phyloP scores from a whole-genome alignment of 2,329 filamentous ascomycete species.

The Fusarium sp. region DNA sequence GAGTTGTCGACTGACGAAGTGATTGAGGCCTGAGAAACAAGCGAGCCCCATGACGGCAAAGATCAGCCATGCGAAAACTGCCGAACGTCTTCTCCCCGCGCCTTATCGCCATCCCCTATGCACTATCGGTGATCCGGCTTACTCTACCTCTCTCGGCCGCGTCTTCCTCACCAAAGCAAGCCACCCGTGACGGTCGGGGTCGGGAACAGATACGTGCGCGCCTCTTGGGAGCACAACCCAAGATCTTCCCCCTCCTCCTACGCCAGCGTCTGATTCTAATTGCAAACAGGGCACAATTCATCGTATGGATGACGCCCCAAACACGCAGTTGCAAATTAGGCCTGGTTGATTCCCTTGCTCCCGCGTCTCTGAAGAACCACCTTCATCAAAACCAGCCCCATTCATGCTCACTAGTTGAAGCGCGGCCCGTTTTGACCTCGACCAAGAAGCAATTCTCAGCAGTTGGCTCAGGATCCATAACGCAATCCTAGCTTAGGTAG shows the following conservation, averaged over 20 bases:
- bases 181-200: not conserved
- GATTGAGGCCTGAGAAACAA: slow-evolving; percentile 6
- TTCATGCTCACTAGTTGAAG: slow-evolving; percentile 30
- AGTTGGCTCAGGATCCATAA: slow-evolving; percentile 1
- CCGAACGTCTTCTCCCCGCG: not conserved
- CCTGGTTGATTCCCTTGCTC: slow-evolving; percentile 15
- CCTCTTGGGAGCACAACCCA: slow-evolving; percentile 14
- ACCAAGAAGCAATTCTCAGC: slow-evolving; percentile 13
- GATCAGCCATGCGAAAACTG: slow-evolving; percentile 22
- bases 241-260: slow-evolving; percentile 20
- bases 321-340: slow-evolving; percentile 18
- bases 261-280: slow-evolving; percentile 21
- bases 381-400: slow-evolving; percentile 25
- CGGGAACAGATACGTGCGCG: slow-evolving; percentile 7
- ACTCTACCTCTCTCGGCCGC: slow-evolving; percentile 7
- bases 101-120: not conserved
- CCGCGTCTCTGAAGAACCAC: slow-evolving; percentile 21
- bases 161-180: slow-evolving; percentile 10
- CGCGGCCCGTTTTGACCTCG: slow-evolving; percentile 31
- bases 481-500: not conserved
- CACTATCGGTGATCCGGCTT: not conserved
- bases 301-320: slow-evolving; percentile 22
- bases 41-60: slow-evolving; percentile 7
- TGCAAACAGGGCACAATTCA: slow-evolving; percentile 18
- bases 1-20: not conserved